A percentile compares a stretch with the other conserved stretches of the same genome.
Evolutionary conservation across 1,139 yeast genomes (phyloP).

Genomic region (Groenewaldozyma sp.): DNA sequence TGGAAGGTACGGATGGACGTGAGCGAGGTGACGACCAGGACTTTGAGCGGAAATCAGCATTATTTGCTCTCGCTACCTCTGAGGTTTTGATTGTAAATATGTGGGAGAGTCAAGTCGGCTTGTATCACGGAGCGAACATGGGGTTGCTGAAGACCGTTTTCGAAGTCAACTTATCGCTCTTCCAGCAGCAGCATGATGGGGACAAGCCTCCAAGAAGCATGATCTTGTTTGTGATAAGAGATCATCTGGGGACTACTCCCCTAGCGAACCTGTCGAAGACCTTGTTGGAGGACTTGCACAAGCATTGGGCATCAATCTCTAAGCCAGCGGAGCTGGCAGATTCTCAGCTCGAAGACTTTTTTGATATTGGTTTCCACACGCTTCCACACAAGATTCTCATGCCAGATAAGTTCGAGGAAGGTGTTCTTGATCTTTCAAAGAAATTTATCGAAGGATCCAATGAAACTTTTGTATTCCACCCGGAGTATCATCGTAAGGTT

Average conservation of each 20-base stretch:
- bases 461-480: constrained; percentile 43
- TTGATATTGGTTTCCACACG: constrained; percentile 75
- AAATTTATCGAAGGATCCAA: constrained; percentile 31
- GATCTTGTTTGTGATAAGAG: constrained; percentile 82
- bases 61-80: constrained; percentile 87
- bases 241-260: constrained; percentile 84
- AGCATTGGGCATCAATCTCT: constrained; percentile 68
- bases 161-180: constrained; percentile 83
- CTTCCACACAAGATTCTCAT: constrained; percentile 81
- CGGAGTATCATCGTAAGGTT: constrained; percentile 69
- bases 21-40: constrained; percentile 98
- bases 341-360: constrained; percentile 60
- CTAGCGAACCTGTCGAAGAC: constrained; percentile 61
- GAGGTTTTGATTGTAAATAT: constrained; percentile 85
- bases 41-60: constrained; percentile 91
- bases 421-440: constrained; percentile 57
- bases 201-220: constrained; percentile 47
- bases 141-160: constrained; percentile 90
- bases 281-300: constrained; percentile 55
- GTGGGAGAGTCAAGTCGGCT: constrained; percentile 96
- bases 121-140: constrained; percentile 97
- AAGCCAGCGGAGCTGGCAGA: constrained; percentile 51
- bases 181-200: constrained; percentile 34
- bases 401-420: constrained; percentile 58
- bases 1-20: constrained; percentile 96